Base-by-base conservation (phyloP, 2,329 filamentous ascomycete species). In the Penicillium sp. region DNA sequence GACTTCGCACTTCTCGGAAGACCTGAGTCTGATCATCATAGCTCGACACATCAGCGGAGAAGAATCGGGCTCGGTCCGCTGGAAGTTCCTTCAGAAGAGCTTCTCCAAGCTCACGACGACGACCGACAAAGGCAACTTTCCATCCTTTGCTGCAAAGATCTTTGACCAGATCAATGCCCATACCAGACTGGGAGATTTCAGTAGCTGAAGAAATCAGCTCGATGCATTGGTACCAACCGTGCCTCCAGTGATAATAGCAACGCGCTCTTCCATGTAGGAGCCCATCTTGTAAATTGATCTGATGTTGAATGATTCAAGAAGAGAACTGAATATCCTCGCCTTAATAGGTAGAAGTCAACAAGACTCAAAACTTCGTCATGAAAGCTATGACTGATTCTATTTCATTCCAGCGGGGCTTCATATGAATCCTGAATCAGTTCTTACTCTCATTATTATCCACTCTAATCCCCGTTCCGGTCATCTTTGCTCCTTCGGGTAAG, bases 21-120 rank as follows among this genome's bases (percentile, higher is more conserved):
- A 65, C 61, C 1, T 46, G 40, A 0, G 65, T 62, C 39, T 74
- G 70, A 8, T 64, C 64, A 2, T 64, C 54, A 49, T 75, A 76
- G 12, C 64, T 61, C n/a, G 60, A 53, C 2, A 76, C 65, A 44
- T 77, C 67, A 30, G 62, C 65, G 14, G 58, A 47, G 14, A 68
- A 61, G 56, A 73, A 76, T n/a, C 53, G 55, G 2, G 66, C 65
- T 2, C 57, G 59, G 5, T 60, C 40, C 7, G 48, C 55, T 1
- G 41, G 32, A 1, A 63, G 48, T 0, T 44, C 44, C 35, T 59
- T 48, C 6, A 65, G 63, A 10, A 68, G 47, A 10, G 61, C 59
- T 10, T 60, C 42, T 6, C 62, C 59, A 10, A 55, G 47, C 12
- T 54, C 46, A 4, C 48, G 43, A 27, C 62, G 61, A 35, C 70